phyloP scores from a whole-genome alignment of 768 basidiomycete species.

The Tubosaeta brunneosetosa region DNA sequence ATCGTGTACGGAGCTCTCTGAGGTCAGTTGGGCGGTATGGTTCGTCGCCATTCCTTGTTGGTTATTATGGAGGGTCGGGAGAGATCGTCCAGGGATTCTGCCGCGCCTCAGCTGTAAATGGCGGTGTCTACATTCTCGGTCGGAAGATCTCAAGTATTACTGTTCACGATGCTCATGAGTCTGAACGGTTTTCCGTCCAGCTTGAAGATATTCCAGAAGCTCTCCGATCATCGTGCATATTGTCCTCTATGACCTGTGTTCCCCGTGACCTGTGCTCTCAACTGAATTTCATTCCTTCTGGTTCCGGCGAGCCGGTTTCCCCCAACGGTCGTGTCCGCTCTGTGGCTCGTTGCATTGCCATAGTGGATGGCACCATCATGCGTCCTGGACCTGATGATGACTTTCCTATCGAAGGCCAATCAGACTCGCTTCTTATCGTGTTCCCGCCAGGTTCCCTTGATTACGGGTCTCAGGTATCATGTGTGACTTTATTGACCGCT shows the following conservation, averaged over 20 bases:
- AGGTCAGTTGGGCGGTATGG: slow-evolving; percentile 84
- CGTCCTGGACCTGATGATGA: slow-evolving; percentile 24
- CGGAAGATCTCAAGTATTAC: slow-evolving; percentile 34
- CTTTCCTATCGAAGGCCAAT: slow-evolving; percentile 16
- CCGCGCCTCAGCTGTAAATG: slow-evolving; percentile 79
- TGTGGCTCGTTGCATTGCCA: slow-evolving; percentile 47
- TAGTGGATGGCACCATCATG: slow-evolving; percentile 37
- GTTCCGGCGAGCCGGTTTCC: background rate
- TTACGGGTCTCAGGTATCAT: slow-evolving; percentile 41
- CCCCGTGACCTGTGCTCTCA: slow-evolving; percentile 25
- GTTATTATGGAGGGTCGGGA: slow-evolving; percentile 90
- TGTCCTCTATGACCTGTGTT: slow-evolving; percentile 42
- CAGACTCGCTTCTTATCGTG: slow-evolving; percentile 65
- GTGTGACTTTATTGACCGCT: slow-evolving; percentile 60
- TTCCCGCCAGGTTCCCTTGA: slow-evolving; percentile 66
- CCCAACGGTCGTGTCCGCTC: slow-evolving; percentile 8
- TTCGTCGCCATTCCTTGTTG: slow-evolving; percentile 83
- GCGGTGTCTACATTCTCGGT: slow-evolving; percentile 70
- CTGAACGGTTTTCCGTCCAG: slow-evolving; percentile 38
- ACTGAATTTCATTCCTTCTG: slow-evolving; percentile 15
- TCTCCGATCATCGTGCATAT: slow-evolving; percentile 50
- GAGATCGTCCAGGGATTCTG: slow-evolving; percentile 91
- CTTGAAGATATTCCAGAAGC: slow-evolving; percentile 60
- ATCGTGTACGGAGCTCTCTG: slow-evolving; percentile 69
- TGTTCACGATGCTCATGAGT: slow-evolving; percentile 13